These are phyloP conservation scores for Botryosphaeria agaves DNA, from an alignment of 2,329 filamentous ascomycete species.

Conservation along the genomic window DNA sequence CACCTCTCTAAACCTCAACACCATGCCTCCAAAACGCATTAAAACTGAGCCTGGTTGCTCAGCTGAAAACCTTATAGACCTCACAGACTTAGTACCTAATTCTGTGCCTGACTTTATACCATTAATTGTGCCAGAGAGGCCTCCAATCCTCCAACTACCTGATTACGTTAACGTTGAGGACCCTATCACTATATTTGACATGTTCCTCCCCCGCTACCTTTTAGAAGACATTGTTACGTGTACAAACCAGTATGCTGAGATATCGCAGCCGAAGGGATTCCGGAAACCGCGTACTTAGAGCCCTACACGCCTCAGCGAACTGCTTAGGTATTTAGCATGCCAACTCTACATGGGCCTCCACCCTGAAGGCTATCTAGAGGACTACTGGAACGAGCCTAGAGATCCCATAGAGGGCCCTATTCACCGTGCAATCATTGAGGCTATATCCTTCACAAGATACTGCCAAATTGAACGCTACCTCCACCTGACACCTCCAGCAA, in stretches of 20 bases:
- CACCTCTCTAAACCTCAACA: background rate
- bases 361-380: background rate
- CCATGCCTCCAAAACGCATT: background rate
- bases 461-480: background rate
- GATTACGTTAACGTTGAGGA: background rate
- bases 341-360: background rate
- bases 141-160: background rate
- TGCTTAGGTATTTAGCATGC: background rate
- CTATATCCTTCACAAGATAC: background rate
- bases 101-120: background rate
- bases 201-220: background rate
- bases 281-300: background rate
- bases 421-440: background rate
- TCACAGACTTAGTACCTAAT: background rate
- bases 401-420: background rate
- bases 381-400: background rate
- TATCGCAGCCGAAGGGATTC: background rate
- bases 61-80: background rate
- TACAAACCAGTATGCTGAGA: background rate
- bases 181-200: background rate
- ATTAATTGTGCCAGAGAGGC: background rate
- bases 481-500: background rate
- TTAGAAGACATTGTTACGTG: background rate
- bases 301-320: background rate
- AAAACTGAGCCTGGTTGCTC: background rate